These are phyloP conservation scores for Trypanosoma cruzi DNA, from an alignment of 208 protist genomes.

Conservation along the genomic window DNA sequence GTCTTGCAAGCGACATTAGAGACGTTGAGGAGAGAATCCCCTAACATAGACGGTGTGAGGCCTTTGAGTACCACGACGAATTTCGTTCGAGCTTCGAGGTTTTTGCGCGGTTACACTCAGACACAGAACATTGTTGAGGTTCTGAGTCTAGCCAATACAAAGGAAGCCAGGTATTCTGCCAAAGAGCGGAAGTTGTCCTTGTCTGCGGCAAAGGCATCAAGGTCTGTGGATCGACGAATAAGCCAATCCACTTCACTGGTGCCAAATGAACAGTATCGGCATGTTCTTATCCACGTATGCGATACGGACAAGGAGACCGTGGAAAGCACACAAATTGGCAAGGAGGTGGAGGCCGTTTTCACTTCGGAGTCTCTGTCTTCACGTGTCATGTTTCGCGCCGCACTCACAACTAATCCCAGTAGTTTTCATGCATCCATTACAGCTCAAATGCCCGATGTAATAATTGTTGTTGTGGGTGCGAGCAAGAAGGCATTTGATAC, in stretches of 20 bases:
- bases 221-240: slow-evolving; percentile 5
- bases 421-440: slow-evolving; percentile 9
- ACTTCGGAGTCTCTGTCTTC: not conserved
- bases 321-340: slow-evolving; percentile 9
- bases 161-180: not conserved
- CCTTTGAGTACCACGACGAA: not conserved
- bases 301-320: not conserved
- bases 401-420: slow-evolving; percentile 8
- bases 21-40: not conserved
- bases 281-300: slow-evolving; percentile 25
- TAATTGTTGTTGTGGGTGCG: slow-evolving; percentile 3
- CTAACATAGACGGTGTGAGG: not conserved
- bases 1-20: slow-evolving; percentile 2
- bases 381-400: not conserved
- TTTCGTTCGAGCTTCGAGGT: not conserved
- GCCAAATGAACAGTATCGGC: not conserved
- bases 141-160: not conserved
- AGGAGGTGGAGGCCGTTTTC: slow-evolving; percentile 20
- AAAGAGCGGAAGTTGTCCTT: not conserved
- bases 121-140: not conserved
- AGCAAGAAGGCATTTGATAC: not conserved
- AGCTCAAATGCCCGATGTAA: slow-evolving; percentile 4
- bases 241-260: not conserved
- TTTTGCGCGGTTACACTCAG: not conserved
- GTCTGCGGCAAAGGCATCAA: slow-evolving; percentile 1